Conservation (phyloP, 352 stramenopile genomes). For the Aphanomyces cochlioides region DNA sequence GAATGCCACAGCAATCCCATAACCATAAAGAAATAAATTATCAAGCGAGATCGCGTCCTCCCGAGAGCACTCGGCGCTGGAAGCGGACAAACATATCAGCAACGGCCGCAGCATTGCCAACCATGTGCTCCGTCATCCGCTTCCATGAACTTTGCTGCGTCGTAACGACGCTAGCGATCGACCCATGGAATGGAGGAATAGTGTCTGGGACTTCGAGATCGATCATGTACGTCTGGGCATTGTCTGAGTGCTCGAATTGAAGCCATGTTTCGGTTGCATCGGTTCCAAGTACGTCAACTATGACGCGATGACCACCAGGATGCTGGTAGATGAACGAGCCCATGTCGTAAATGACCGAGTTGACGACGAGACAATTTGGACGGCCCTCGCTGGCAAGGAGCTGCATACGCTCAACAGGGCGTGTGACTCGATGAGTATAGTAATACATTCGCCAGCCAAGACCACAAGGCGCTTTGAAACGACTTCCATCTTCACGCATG, state of each 20-base stretch:
- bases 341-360: constrained; percentile 62
- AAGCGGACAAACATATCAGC: not conserved
- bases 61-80: not conserved
- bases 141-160: constrained; percentile 18
- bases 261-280: constrained; percentile 67
- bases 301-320: constrained; percentile 63
- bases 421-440: constrained; percentile 62
- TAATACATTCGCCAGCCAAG: constrained; percentile 66
- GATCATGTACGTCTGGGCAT: constrained; percentile 61
- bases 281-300: constrained; percentile 62
- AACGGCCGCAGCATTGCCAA: not conserved
- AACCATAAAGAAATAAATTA: no score
- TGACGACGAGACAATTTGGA: constrained; percentile 60
- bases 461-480: constrained; percentile 51
- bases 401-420: constrained; percentile 56
- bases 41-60: not conserved
- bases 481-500: constrained; percentile 48
- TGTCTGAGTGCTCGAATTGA: constrained; percentile 60
- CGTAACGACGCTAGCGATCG: constrained; percentile 6
- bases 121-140: not conserved
- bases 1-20: not conserved
- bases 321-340: constrained; percentile 64
- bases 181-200: not conserved
- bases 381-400: constrained; percentile 41
- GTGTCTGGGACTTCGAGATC: constrained; percentile 52